Conservation (phyloP, 352 stramenopile genomes). For the Pythium phragmiticola region DNA sequence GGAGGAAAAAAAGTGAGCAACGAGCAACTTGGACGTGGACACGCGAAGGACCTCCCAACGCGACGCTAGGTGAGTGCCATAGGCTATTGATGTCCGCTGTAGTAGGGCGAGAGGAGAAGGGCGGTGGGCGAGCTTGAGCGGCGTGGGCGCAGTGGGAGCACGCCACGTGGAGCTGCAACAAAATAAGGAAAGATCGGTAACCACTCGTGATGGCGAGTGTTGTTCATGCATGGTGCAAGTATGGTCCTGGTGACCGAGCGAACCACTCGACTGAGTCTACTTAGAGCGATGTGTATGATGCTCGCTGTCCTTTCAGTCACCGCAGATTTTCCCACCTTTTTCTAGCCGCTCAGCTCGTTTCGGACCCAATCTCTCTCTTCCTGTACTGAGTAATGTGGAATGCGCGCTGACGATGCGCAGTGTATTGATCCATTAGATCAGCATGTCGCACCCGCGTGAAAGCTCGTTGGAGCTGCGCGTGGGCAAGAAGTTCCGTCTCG, state of each 20-base stretch:
- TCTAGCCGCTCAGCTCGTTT: no score
- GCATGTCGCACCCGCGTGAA: constrained; percentile 65
- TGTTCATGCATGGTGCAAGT: neutral
- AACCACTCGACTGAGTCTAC: neutral
- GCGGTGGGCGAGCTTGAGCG: neutral
- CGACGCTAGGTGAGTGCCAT: constrained; percentile 11
- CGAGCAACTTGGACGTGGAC: neutral
- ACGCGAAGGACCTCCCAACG: neutral
- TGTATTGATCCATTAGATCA: constrained; percentile 20
- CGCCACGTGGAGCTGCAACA: neutral
- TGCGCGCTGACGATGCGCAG: neutral
- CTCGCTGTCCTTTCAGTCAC: neutral
- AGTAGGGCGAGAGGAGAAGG: constrained; percentile 1
- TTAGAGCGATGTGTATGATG: neutral
- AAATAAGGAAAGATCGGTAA: neutral
- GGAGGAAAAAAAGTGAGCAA: neutral
- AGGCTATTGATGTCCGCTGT: neutral
- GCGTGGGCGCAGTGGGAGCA: neutral
- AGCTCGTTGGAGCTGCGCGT: constrained; percentile 96
- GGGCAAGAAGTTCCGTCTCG: constrained; percentile 99
- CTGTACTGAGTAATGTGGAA: neutral
- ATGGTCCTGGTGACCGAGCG: neutral
- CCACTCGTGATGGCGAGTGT: neutral
- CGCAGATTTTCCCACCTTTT: neutral
- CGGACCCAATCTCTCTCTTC: no score